phyloP scores from a whole-genome alignment of 1,284 basidiomycete genomes.

The Malassezia slooffiae region DNA sequence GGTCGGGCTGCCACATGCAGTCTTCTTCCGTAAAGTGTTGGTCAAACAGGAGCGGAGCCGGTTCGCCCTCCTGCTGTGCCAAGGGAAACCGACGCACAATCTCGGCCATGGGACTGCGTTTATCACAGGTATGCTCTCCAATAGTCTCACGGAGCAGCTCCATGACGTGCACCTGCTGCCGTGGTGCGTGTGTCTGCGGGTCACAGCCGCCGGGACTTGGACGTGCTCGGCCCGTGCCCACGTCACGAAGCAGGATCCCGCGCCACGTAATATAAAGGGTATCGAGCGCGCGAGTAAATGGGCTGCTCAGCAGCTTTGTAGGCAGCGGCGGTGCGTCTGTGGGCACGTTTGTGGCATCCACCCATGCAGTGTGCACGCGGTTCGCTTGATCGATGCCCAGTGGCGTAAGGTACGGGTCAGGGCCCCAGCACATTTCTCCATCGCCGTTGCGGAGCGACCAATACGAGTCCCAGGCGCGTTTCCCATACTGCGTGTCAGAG shows the following conservation, averaged over 20 bases:
- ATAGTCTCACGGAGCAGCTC: constrained; percentile 5
- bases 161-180: neutral
- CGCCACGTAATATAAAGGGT: constrained; percentile 1
- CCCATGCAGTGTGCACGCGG: constrained; percentile 1
- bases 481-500: constrained; percentile 13
- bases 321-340: constrained; percentile 1
- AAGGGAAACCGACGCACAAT: neutral
- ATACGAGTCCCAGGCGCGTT: constrained; percentile 1
- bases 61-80: neutral
- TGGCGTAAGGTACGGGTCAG: constrained; percentile 6
- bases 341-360: neutral
- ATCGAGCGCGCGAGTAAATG: neutral
- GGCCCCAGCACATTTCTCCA: neutral
- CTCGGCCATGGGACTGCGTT: neutral
- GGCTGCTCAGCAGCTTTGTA: constrained; percentile 1
- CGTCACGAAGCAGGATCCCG: neutral
- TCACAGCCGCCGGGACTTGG: too few relatives aligned
- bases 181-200: too few relatives aligned
- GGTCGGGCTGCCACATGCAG: constrained; percentile 7
- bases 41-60: neutral
- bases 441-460: constrained; percentile 1
- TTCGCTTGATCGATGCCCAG: constrained; percentile 1
- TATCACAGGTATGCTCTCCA: constrained; percentile 9
- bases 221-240: too few relatives aligned
- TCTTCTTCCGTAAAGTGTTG: constrained; percentile 2